Base-by-base conservation (phyloP, 2,329 filamentous ascomycete species). In the Epichloe amarillans region DNA sequence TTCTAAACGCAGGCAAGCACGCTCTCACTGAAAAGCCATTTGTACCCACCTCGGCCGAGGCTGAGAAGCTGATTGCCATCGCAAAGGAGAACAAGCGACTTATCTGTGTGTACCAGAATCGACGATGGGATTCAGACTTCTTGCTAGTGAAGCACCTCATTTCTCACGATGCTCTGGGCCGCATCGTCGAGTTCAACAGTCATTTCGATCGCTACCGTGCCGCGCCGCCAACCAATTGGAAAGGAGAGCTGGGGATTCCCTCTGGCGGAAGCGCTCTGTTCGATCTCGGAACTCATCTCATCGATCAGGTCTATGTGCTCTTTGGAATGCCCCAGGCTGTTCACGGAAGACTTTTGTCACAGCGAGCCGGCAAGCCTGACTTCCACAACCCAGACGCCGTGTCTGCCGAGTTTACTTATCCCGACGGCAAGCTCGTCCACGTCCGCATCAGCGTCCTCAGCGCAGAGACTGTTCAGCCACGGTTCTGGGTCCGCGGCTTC, bases 1-100 rank as follows among this genome's bases (percentile, higher is more conserved):
- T 83, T 0, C 72, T 91, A 46, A 73, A 83, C 61, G 72, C 76
- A 10, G 82, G 83, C 58, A 90, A 90, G 71, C 83, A 91, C 64
- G 83, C 90, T 26, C 72, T 91, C 49, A 83, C 85, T 46, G 87
- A 91, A 71, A 91, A 91, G 71, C 87, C 87, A 2, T 91, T 91
- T 63, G 84, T 87, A 12, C 83, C 86, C 19, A 85, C 82, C 1
- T 72, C 77, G 1, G 72, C 77, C 52, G 82, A 90, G 66, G 86
- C 86, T 11, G 73, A 79, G 36, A 68, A 78, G 57, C 76, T 91
- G 6, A 74, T 77, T 43, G 64, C 66, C 10, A 67, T 83, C 47
- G 77, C 82, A 10, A 65, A 72, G 55, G 64, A 74, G 52, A 64
- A 73, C 45, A 65, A 69, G 38, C 72, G 72, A 50, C 62, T 82